phyloP scores from a whole-genome alignment of 306 rosid species.

The Heteromeles arbutifolia region DNA sequence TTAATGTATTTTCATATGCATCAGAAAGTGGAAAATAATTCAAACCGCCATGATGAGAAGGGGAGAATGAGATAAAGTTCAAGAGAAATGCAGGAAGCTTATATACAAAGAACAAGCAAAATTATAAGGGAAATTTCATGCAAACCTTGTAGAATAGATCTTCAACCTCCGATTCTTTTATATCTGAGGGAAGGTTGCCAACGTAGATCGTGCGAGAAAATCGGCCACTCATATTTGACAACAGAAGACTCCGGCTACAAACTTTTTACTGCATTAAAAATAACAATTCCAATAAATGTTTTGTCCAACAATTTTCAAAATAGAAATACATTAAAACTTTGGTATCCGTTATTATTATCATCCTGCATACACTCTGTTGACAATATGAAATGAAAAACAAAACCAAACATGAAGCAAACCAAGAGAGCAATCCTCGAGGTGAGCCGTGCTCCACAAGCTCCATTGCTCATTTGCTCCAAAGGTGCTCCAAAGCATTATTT shows the following conservation, averaged over 20 bases:
- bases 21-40: not conserved
- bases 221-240: conserved; percentile 82
- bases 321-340: conserved; percentile 22
- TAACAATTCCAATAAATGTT: conserved; percentile 21
- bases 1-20: not conserved
- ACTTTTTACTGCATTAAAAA: conserved; percentile 41
- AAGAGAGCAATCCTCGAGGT: conserved; percentile 99
- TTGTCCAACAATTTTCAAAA: conserved; percentile 7
- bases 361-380: conserved; percentile 42
- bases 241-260: conserved; percentile 7
- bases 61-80: not conserved
- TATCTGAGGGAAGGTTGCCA: conserved; percentile 93
- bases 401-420: conserved; percentile 99
- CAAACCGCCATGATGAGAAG: not conserved
- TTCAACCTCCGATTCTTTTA: conserved; percentile 84
- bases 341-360: conserved; percentile 25
- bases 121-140: not conserved
- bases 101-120: not conserved
- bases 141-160: conserved; percentile 90
- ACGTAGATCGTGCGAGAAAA: conserved; percentile 99
- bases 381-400: conserved; percentile 47
- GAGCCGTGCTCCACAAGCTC: conserved; percentile 99
- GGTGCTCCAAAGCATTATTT: conserved; percentile 94
- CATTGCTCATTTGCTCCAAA: conserved; percentile 99
- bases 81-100: not conserved